These are phyloP conservation scores for Beta macrorhiza DNA, from an alignment of 179 eudicot genomes.

Conservation along the genomic window DNA sequence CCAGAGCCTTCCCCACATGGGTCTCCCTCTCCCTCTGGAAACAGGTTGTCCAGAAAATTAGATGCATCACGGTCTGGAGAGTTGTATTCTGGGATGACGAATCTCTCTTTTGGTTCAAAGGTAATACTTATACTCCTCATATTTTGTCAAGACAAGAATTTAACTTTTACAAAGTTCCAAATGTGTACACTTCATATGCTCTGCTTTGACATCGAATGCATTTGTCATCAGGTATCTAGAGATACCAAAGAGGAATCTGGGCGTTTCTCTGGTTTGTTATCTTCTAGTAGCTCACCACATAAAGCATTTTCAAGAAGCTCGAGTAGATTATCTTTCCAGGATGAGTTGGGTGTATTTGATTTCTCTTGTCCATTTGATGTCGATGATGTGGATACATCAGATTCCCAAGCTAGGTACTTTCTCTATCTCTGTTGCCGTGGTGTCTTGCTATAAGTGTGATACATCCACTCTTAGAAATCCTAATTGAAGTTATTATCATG, in stretches of 20 bases:
- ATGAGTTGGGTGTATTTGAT: conserved; percentile 78
- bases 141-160: background rate
- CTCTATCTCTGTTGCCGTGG: conserved; percentile 9
- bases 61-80: conserved; percentile 64
- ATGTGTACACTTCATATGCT: background rate
- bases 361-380: conserved; percentile 89
- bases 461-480: background rate
- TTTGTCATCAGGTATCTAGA: conserved; percentile 51
- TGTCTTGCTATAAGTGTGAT: conserved; percentile 7
- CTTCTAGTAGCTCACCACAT: conserved; percentile 86
- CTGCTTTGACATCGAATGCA: conserved; percentile 24
- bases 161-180: conserved; percentile 2
- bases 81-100: conserved; percentile 41
- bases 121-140: conserved; percentile 30
- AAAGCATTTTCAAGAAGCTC: conserved; percentile 85
- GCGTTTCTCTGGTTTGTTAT: conserved; percentile 78
- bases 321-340: conserved; percentile 78
- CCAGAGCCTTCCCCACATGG: conserved; percentile 64
- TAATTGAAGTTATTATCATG: background rate
- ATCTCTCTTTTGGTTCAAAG: conserved; percentile 58
- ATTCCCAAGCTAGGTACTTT: conserved; percentile 68
- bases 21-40: conserved; percentile 67
- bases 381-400: conserved; percentile 82
- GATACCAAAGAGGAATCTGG: conserved; percentile 89
- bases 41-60: conserved; percentile 52